A percentile compares a stretch with the other conserved stretches of the same genome.
These are phyloP conservation scores for Tritrichomonas musculus DNA, from an alignment of 208 protist genomes.

Conservation along the genomic window DNA sequence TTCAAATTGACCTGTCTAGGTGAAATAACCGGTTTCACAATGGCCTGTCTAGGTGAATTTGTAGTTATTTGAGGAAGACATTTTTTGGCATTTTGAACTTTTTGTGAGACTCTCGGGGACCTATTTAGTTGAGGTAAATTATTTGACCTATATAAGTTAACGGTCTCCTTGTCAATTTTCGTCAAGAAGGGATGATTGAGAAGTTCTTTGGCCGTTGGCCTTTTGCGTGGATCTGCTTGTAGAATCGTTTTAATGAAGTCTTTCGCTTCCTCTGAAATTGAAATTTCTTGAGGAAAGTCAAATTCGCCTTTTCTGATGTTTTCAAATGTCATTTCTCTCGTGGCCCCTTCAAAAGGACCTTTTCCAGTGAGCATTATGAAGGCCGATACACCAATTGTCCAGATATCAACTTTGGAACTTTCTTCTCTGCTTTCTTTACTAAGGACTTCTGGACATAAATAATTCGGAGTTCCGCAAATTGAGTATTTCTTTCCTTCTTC, in stretches of 20 bases:
- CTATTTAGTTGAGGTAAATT: too few relatives aligned
- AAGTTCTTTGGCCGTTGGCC: constrained; percentile 71
- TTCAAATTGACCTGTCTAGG: too few relatives aligned
- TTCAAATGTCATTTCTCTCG: constrained; percentile 86
- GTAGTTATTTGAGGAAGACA: too few relatives aligned
- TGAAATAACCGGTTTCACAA: too few relatives aligned
- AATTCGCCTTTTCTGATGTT: constrained; percentile 79
- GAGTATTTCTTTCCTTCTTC: constrained; percentile 72
- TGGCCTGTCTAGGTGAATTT: too few relatives aligned
- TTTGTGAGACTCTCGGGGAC: too few relatives aligned
- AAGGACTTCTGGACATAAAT: constrained; percentile 26
- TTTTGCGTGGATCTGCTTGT: constrained; percentile 58
- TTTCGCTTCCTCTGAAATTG: constrained; percentile 62
- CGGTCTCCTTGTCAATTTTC: too few relatives aligned
- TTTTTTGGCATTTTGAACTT: not conserved
- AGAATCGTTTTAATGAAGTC: constrained; percentile 74
- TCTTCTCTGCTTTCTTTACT: constrained; percentile 58
- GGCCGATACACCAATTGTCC: constrained; percentile 90
- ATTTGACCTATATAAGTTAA: too few relatives aligned
- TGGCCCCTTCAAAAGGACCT: constrained; percentile 89
- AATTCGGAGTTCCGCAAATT: constrained; percentile 34
- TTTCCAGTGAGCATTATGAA: constrained; percentile 69
- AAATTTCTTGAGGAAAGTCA: constrained; percentile 67
- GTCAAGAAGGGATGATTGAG: constrained; percentile 72
- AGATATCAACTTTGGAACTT: constrained; percentile 90